These are phyloP conservation scores for Chaetomiaceae sp. DNA, from an alignment of 2,329 filamentous ascomycete species.

Conservation along the genomic window DNA sequence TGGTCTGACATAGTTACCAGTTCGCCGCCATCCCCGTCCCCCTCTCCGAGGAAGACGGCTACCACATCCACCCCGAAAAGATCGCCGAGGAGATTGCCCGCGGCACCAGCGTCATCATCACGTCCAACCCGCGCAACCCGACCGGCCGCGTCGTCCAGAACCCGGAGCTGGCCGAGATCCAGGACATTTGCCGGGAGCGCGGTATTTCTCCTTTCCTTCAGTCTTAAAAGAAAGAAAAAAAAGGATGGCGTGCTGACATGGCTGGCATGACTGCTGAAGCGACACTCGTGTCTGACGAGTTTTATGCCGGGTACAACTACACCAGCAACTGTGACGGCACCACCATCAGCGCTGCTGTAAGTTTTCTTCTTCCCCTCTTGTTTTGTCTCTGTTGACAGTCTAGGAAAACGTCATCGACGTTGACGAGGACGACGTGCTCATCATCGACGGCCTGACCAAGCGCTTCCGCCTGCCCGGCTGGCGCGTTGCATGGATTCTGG, in stretches of 20 bases:
- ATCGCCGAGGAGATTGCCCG: slow-evolving; percentile 87
- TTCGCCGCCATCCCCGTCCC: slow-evolving; percentile 86
- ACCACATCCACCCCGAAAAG: slow-evolving; percentile 90
- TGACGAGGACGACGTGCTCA: slow-evolving; percentile 82
- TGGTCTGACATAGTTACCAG: slow-evolving; percentile 41
- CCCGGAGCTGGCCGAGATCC: slow-evolving; percentile 81
- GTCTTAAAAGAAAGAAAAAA: too few species aligned
- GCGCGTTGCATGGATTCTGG: slow-evolving; percentile 94
- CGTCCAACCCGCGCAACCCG: slow-evolving; percentile 92
- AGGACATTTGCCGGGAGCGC: slow-evolving; percentile 85
- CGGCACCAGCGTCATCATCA: slow-evolving; percentile 83
- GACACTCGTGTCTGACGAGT: slow-evolving; percentile 92
- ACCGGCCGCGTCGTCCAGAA: slow-evolving; percentile 84
- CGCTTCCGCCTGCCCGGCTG: slow-evolving; percentile 93
- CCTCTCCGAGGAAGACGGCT: slow-evolving; percentile 77
- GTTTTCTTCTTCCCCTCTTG: not conserved
- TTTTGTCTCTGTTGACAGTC: not conserved
- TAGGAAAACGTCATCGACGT: slow-evolving; percentile 82
- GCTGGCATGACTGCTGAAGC: slow-evolving; percentile 40
- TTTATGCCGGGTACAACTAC: slow-evolving; percentile 96
- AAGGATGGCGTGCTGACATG: too few species aligned
- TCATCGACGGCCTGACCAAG: slow-evolving; percentile 95
- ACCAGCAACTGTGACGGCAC: slow-evolving; percentile 84
- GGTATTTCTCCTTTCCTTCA: too few species aligned
- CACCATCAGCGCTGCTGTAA: slow-evolving; percentile 73